Base-by-base conservation (phyloP, 192 early-diverging fungal species). In the Diversispora eburnea region DNA sequence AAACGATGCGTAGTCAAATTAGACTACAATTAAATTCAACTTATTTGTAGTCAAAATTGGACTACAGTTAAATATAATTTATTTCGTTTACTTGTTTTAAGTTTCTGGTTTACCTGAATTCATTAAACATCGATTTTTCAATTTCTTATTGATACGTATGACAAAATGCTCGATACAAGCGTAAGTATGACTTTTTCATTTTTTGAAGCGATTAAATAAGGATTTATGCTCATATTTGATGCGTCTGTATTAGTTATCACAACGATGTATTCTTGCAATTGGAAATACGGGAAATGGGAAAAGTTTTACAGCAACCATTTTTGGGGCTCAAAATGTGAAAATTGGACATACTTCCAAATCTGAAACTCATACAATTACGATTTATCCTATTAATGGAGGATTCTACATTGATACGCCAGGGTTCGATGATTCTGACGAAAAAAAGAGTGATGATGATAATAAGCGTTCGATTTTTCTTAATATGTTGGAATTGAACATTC, bases 271-370 rank as follows among this genome's bases (percentile, higher is more conserved):
- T 49, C 17, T 67, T 13, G 66, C 66, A 33, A 9, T 67, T n/a
- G 66, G 66, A 52, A 52, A 48, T 4, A 67, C 66, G 0, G 66
- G 66, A 3, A 48, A 51, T 12, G 66, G 66, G 0, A 67, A 72
- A 64, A 72, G 70, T 20, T 69, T 72, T 72, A 72, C 70, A 65
- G 70, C 65, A 72, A 72, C 65, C 3, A 25, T 72, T 48, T 72
- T 72, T 64, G 70, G 70, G 5, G 70, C 70, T 3, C 19, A 22
- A 67, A 41, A 42, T 46, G 70, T 13, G 15, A 64, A 0, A 72
- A 39, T 72, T 4, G 59, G 70, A 46, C 20, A 72, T 72, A 8
- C n/a, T 25, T 17, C 39, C 13, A 67, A 45, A 3, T 72, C 70
- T 3, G 9, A 19, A 46, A 72, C 70, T 15, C 0, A 41, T 45